Evolutionary conservation across 495 filamentous ascomycete species (phyloP).

Genomic region (Penicillium bovifimosum): DNA sequence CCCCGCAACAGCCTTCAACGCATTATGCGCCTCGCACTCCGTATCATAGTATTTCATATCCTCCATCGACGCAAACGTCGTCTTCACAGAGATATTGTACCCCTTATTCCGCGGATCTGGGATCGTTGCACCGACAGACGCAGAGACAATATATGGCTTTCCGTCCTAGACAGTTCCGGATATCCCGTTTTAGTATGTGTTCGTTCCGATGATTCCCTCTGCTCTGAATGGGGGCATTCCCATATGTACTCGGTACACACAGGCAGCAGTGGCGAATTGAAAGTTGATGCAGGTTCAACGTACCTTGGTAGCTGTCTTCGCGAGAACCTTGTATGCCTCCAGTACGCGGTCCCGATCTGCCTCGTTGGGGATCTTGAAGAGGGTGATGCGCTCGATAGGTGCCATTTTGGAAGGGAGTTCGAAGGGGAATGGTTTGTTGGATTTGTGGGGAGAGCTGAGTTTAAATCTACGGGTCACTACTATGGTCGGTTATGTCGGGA

Average conservation of each 20-base stretch:
- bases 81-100: constrained; percentile 56
- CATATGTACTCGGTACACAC: too few relatives aligned
- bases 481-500: too few relatives aligned
- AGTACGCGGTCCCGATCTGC: constrained; percentile 39
- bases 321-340: constrained; percentile 45
- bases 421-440: neutral
- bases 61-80: constrained; percentile 54
- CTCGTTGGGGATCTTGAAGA: constrained; percentile 55
- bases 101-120: constrained; percentile 55
- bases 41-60: constrained; percentile 69
- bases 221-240: neutral
- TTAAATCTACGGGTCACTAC: too few relatives aligned
- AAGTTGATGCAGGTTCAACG: neutral
- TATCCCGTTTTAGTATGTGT: neutral
- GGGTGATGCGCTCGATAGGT: constrained; percentile 50
- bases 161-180: constrained; percentile 43
- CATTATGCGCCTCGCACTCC: constrained; percentile 56
- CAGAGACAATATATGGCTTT: constrained; percentile 58
- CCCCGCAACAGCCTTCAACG: constrained; percentile 46
- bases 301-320: constrained; percentile 50
- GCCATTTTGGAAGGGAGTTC: constrained; percentile 25
- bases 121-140: constrained; percentile 39
- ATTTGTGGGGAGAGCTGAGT: neutral
- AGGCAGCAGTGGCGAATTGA: too few relatives aligned
- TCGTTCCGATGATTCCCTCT: neutral